phyloP scores from a whole-genome alignment of 768 basidiomycete species.

The Amanita molliuscula region DNA sequence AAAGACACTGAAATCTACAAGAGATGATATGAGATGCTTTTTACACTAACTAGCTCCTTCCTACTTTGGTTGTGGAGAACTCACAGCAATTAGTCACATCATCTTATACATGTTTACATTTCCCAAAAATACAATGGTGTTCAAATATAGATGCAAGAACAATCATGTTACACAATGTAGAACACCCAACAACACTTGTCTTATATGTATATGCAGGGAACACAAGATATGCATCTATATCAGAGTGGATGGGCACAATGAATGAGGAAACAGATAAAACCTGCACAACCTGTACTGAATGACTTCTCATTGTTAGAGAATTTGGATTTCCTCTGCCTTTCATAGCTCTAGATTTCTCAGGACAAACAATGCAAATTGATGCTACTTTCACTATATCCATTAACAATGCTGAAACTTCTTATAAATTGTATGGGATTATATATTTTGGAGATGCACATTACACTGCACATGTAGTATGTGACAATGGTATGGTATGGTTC shows the following conservation, averaged over 20 bases:
- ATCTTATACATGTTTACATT: neutral
- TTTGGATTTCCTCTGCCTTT: neutral
- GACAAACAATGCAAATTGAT: neutral
- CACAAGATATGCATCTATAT: neutral
- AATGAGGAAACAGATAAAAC: neutral
- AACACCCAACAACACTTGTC: neutral
- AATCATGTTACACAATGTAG: neutral
- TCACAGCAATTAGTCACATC: neutral
- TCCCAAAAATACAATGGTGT: neutral
- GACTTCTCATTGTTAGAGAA: neutral
- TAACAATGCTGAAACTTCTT: neutral
- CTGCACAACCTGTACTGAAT: neutral
- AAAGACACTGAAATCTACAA: neutral
- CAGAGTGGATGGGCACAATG: neutral
- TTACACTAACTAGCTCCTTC: neutral
- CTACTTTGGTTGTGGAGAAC: neutral
- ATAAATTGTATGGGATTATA: neutral
- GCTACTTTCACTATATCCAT: neutral
- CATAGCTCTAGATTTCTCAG: neutral
- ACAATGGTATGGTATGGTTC: neutral
- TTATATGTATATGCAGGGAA: neutral
- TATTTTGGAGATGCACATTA: slow-evolving; percentile 4
- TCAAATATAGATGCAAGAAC: neutral
- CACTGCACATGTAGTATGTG: neutral
- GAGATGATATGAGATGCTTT: neutral